These are phyloP conservation scores for Teratosphaeria viscida DNA, from an alignment of 2,329 filamentous ascomycete species.

Conservation along the genomic window DNA sequence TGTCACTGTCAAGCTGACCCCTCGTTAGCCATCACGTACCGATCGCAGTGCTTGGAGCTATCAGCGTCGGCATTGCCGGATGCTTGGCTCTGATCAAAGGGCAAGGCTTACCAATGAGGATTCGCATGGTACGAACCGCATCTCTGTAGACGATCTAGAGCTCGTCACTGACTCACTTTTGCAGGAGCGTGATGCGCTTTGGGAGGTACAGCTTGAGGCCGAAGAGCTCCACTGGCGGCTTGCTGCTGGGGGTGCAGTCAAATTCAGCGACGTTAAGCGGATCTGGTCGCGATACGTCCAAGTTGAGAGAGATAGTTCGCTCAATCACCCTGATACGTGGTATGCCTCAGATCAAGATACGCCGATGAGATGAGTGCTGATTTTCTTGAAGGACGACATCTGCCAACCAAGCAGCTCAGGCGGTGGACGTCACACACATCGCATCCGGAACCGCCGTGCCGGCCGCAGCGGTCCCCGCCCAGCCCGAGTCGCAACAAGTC, in stretches of 20 bases:
- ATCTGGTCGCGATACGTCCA: conserved; percentile 4
- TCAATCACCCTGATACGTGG: conserved; percentile 7
- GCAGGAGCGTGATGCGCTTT: conserved; percentile 5
- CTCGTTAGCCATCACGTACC: conserved; percentile 1
- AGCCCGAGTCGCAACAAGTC: not conserved
- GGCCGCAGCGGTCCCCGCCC: not conserved
- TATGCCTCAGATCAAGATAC: not conserved
- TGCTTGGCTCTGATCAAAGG: conserved; percentile 6
- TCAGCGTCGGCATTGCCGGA: conserved; percentile 5
- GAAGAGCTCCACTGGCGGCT: conserved; percentile 6
- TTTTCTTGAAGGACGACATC: not conserved
- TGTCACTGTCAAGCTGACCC: not conserved
- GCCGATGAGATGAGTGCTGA: not conserved
- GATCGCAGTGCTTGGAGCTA: conserved; percentile 6
- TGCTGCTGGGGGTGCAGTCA: conserved; percentile 3
- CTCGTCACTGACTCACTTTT: not conserved
- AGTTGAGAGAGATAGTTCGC: conserved; percentile 3
- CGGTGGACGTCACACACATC: not conserved
- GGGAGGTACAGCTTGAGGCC: conserved; percentile 5
- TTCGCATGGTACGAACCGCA: conserved; percentile 2
- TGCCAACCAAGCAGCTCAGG: not conserved
- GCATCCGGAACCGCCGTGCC: not conserved
- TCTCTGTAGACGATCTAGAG: no score
- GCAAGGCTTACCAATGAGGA: conserved; percentile 6
- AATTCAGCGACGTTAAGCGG: conserved; percentile 4